These are phyloP conservation scores for Fusarium sacchari DNA, from an alignment of 2,329 filamentous ascomycete genomes.

Conservation along the genomic window DNA sequence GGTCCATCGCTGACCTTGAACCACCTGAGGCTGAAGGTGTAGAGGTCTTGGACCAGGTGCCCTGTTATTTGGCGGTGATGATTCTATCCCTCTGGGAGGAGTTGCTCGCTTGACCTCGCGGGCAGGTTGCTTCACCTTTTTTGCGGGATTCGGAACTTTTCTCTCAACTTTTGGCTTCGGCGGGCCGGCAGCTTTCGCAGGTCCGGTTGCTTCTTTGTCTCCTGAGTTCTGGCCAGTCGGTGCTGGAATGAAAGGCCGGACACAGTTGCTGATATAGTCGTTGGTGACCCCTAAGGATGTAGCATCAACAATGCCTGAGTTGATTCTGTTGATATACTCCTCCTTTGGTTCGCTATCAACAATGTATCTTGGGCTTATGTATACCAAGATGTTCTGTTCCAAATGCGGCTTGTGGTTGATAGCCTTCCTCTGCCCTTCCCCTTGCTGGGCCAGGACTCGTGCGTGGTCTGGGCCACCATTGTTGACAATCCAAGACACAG, in stretches of 20 bases:
- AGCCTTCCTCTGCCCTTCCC: conserved; percentile 23
- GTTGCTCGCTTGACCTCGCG: conserved; percentile 26
- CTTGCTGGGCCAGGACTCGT: conserved; percentile 34
- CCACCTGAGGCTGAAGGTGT: conserved; percentile 3
- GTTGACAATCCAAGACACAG: conserved; percentile 52
- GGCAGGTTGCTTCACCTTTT: conserved; percentile 25
- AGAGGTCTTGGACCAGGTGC: conserved; percentile 4
- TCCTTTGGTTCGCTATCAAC: conserved; percentile 50
- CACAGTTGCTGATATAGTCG: conserved; percentile 51
- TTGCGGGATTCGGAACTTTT: conserved; percentile 17
- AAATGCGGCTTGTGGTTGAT: conserved; percentile 37
- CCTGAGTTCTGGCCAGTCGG: conserved; percentile 18
- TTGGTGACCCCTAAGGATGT: conserved; percentile 48
- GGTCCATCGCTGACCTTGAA: background rate
- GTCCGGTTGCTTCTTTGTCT: conserved; percentile 5
- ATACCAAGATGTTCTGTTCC: conserved; percentile 52
- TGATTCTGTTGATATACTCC: conserved; percentile 55
- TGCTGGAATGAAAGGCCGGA: conserved; percentile 50
- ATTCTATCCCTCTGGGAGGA: conserved; percentile 34
- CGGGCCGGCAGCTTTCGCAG: background rate
- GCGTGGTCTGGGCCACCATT: conserved; percentile 48
- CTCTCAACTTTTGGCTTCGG: conserved; percentile 31
- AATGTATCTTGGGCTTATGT: conserved; percentile 49
- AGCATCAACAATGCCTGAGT: conserved; percentile 51
- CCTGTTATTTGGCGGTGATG: conserved; percentile 38